Base-by-base conservation (phyloP, 768 basidiomycete genomes). In the Boletus reticulatus region DNA sequence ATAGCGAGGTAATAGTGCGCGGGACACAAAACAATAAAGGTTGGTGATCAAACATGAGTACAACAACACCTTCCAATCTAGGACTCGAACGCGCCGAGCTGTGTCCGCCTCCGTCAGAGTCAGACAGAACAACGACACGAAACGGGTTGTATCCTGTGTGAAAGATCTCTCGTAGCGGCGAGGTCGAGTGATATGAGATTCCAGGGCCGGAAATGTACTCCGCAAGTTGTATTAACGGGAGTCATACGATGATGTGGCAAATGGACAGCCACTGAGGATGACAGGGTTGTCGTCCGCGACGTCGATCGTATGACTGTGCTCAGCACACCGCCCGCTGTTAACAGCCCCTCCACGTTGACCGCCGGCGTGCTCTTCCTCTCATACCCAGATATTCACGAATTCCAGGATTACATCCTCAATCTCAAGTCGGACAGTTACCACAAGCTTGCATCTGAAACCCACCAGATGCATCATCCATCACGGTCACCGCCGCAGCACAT, bases 61-160 rank as follows among this genome's bases (percentile, higher is more conserved):
- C 60, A 65, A 71, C 60, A 65, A 70, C 48, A 45, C 60, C 48
- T 65, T 61, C 69, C 53, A 24, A 46, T 34, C 65, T 55, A 2
- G 65, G 67, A 45, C 8, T 39, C 38, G 12, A 8, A 11, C 14
- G 34, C 7, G 16, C 17, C 37, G 16, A 14, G 37, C 10, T 36
- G 34, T 38, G 38, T 56, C 53, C 42, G 9, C 41, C 19, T 31
- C n/a, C 22, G 11, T 1, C 20, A 34, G 14, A 22, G 22, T 22
- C 22, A 22, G 22, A 3, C 22, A 6, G 34, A 36, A 36, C 34
- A 29, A 55, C 32, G 43, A 38, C 29, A 9, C 29, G 34, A 34
- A 34, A 12, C 48, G 19, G 9, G 7, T n/a, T n/a, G n/a, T n/a
- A n/a, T n/a, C n/a, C n/a, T n/a, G n/a, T n/a, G n/a, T n/a, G n/a